Evolutionary conservation across 2,329 filamentous ascomycete genomes (phyloP).

Genomic region (Fusarium poae): DNA sequence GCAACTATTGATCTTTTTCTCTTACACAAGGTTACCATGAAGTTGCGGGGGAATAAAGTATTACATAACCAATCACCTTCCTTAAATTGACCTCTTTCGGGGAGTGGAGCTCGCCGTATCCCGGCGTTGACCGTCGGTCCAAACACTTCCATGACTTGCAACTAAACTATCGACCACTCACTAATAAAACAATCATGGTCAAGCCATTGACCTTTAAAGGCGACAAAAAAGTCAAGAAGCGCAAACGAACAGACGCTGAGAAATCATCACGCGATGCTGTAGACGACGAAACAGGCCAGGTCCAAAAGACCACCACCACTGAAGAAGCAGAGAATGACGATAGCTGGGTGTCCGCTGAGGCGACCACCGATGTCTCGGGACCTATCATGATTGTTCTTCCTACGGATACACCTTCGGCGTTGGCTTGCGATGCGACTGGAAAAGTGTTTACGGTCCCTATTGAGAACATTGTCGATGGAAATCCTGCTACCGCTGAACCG

Average conservation of each 20-base stretch:
- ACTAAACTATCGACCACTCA: constrained; percentile 15
- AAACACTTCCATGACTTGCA: neutral
- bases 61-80: constrained; percentile 48
- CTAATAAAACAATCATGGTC: constrained; percentile 69
- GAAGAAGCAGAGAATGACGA: constrained; percentile 73
- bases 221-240: constrained; percentile 94
- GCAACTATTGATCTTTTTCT: constrained; percentile 15
- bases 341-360: constrained; percentile 90
- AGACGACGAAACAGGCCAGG: constrained; percentile 29
- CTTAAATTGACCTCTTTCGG: constrained; percentile 13
- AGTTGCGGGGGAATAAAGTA: constrained; percentile 35
- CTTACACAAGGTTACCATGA: constrained; percentile 16
- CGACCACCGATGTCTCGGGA: constrained; percentile 78
- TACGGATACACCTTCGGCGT: constrained; percentile 76
- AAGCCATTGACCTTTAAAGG: constrained; percentile 96
- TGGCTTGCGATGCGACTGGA: constrained; percentile 88
- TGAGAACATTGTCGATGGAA: constrained; percentile 89
- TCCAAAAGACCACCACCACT: constrained; percentile 41
- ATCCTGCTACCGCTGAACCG: constrained; percentile 88
- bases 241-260: constrained; percentile 76
- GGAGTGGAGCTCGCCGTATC: constrained; percentile 53
- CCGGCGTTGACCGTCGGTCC: constrained; percentile 39
- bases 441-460: constrained; percentile 85
- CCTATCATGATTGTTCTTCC: constrained; percentile 87
- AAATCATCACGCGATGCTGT: constrained; percentile 52